Evolutionary conservation across 1,139 yeast species (phyloP).

Genomic region (Taphrina flavorubra): DNA sequence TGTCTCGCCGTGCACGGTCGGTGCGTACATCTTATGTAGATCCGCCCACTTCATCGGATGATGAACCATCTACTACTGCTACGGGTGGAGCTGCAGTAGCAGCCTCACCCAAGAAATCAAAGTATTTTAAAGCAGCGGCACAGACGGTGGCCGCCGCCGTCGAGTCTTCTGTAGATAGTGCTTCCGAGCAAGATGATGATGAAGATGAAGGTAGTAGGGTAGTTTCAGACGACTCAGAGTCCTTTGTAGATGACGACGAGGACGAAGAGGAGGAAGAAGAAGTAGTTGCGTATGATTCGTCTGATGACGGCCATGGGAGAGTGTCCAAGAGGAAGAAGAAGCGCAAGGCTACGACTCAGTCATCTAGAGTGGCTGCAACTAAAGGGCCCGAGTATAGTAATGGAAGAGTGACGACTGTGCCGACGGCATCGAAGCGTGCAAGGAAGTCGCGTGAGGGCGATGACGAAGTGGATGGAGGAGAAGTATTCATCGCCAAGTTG

Average conservation of each 20-base stretch:
- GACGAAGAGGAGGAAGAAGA: not conserved
- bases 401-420: not conserved
- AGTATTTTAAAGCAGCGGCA: not conserved
- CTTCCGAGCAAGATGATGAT: not conserved
- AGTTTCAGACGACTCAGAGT: conserved; percentile 1
- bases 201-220: conserved; percentile 7
- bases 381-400: too few relatives aligned
- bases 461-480: conserved; percentile 10
- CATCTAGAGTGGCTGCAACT: not conserved
- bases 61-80: not conserved
- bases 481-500: conserved; percentile 42
- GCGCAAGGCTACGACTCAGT: not conserved
- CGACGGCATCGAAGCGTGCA: not conserved
- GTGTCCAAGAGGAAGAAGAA: not conserved
- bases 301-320: not conserved
- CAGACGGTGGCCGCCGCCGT: not conserved
- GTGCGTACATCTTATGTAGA: conserved; percentile 2
- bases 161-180: not conserved
- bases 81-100: not conserved
- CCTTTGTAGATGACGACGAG: conserved; percentile 2
- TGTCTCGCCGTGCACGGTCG: conserved; percentile 4
- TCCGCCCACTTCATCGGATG: conserved; percentile 3
- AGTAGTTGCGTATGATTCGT: not conserved
- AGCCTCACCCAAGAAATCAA: not conserved
- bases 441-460: not conserved